Base-by-base conservation (phyloP, 2,329 filamentous ascomycete genomes). In the Xylariaceae sp. region DNA sequence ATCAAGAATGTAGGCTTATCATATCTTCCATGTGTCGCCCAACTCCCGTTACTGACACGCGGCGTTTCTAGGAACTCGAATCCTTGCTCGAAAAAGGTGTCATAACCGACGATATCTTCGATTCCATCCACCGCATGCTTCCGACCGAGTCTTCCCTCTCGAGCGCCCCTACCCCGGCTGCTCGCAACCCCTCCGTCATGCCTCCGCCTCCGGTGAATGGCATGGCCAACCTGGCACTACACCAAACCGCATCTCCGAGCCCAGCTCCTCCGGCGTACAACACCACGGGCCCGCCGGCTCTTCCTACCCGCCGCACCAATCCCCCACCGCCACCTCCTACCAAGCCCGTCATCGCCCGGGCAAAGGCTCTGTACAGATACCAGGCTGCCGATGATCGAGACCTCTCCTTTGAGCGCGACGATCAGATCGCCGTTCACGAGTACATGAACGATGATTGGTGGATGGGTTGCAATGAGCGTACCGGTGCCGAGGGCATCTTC, bases 371-470 rank as follows among this genome's bases (percentile, higher is more conserved):
- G 45, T 98, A 96, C 79, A 83, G 84, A 61, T 98, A 97, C 79
- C 83, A 82, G 29, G 90, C 88, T 7, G 74, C 88, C 36, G 93
- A 96, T 72, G 83, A 87, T 3, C 91, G 92, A 58, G 94, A 98
- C 73, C 81, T 96, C 62, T 86, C 85, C 2, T 86, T 98, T 58
- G 86, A 91, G 71, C 87, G 89, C 60, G 89, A 93, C 71, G 94
- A 98, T 77, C 81, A 82, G 63, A 82, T 98, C 66, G 83, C 86
- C 57, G 90, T 98, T 19, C 85, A 87, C 64, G 91, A 96, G 76
- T 93, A 96, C 79, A 95, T 96, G 89, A 98, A 98, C 76, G 86
- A 88, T 61, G 93, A 98, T 76, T 98, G 94, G 94, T 97, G 92
- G 92, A 88, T 92, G 81, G 94, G 94, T 65, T 86, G 85, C 67